These are phyloP conservation scores for Plantago lanceolata DNA, from an alignment of 305 asterid genomes.

Conservation along the genomic window DNA sequence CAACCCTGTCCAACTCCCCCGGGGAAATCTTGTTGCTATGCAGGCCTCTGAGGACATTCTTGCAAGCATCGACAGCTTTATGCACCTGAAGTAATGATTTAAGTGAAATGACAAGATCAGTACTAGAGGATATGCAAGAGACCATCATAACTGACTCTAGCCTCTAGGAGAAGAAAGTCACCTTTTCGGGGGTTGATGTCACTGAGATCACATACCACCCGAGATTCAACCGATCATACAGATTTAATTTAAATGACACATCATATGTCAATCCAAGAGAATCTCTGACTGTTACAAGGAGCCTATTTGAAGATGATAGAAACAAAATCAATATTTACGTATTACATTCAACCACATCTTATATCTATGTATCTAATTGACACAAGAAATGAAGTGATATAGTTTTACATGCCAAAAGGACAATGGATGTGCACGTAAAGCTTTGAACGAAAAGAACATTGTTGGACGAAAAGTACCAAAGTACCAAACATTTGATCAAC, in stretches of 20 bases:
- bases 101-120: slow-evolving; percentile 21
- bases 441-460: too few species aligned
- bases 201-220: slow-evolving; percentile 98
- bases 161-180: slow-evolving; percentile 27
- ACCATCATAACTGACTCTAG: slow-evolving; percentile 9
- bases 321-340: slow-evolving; percentile 4
- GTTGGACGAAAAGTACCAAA: too few species aligned
- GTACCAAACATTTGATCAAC: background rate
- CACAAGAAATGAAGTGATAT: background rate
- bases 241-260: slow-evolving; percentile 92
- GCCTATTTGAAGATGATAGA: slow-evolving; percentile 42
- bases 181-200: slow-evolving; percentile 98
- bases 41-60: slow-evolving; percentile 88
- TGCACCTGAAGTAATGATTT: slow-evolving; percentile 59
- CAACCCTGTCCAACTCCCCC: slow-evolving; percentile 93
- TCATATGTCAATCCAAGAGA: slow-evolving; percentile 97
- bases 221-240: slow-evolving; percentile 86
- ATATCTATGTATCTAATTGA: background rate
- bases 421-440: too few species aligned
- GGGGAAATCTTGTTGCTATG: slow-evolving; percentile 69
- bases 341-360: slow-evolving; percentile 18
- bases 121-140: slow-evolving; percentile 16
- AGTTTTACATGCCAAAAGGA: background rate
- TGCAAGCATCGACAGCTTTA: slow-evolving; percentile 99
- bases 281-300: slow-evolving; percentile 93